Evolutionary conservation across 768 basidiomycete species (phyloP).

Genomic region (Boletus subparvulus): DNA sequence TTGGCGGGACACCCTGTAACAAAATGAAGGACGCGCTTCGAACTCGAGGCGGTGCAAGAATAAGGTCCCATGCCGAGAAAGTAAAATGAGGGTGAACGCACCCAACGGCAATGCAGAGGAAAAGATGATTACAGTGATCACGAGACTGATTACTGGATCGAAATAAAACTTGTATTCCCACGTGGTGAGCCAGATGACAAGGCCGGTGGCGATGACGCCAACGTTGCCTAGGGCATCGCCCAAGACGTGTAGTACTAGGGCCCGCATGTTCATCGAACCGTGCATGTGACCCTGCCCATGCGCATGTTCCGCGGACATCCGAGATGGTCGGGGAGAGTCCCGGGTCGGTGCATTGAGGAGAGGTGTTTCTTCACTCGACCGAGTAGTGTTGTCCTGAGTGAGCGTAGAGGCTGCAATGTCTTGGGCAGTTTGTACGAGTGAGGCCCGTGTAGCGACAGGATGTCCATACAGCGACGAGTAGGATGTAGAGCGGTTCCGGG

Average conservation of each 20-base stretch:
- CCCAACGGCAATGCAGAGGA: conserved; percentile 91
- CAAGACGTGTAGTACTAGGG: conserved; percentile 88
- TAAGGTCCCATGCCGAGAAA: conserved; percentile 1
- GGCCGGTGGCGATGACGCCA: conserved; percentile 93
- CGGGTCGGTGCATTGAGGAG: conserved; percentile 32
- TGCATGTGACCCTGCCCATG: conserved; percentile 43
- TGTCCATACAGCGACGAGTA: conserved; percentile 72
- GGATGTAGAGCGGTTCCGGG: conserved; percentile 40
- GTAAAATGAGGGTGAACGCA: conserved; percentile 32
- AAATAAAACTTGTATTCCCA: conserved; percentile 89
- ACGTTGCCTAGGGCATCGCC: conserved; percentile 98
- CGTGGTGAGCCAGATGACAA: conserved; percentile 87
- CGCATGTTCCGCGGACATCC: conserved; percentile 16
- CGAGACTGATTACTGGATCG: conserved; percentile 89
- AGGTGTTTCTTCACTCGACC: conserved; percentile 44
- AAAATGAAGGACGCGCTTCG: conserved; percentile 93
- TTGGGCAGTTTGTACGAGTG: conserved; percentile 79
- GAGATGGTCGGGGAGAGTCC: conserved; percentile 2
- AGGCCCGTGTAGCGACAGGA: conserved; percentile 68
- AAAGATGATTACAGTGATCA: conserved; percentile 96
- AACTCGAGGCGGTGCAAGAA: conserved; percentile 42
- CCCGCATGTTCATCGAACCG: conserved; percentile 97
- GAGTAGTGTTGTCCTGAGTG: conserved; percentile 6
- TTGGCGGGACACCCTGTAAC: conserved; percentile 89
- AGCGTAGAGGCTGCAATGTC: conserved; percentile 55